Conservation (phyloP, 768 basidiomycete species). For the Phanerochaete carnosa region DNA sequence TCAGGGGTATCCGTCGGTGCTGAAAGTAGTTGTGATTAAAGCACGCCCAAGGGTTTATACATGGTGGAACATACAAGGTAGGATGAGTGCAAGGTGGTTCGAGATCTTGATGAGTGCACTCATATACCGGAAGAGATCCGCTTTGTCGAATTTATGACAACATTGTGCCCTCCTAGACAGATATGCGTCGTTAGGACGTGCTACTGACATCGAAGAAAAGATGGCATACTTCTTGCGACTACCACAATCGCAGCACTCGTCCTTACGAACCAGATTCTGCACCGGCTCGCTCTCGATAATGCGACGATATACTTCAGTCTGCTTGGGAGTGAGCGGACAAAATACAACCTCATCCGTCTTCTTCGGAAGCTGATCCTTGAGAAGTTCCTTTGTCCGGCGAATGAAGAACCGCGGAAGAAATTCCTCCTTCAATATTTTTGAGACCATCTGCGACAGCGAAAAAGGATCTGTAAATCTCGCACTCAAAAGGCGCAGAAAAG, state of each 20-base stretch:
- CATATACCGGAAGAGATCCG: constrained; percentile 72
- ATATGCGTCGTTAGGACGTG: constrained; percentile 18
- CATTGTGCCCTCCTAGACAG: constrained; percentile 55
- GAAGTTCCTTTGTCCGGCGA: constrained; percentile 78
- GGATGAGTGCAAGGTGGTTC: constrained; percentile 84
- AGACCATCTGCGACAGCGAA: constrained; percentile 52
- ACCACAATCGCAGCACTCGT: constrained; percentile 72
- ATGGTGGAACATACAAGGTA: constrained; percentile 55
- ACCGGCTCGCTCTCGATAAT: constrained; percentile 64
- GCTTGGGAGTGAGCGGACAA: constrained; percentile 76
- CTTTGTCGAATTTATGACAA: constrained; percentile 41
- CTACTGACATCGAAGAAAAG: not conserved
- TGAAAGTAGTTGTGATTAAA: not conserved
- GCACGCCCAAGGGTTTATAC: too few species aligned
- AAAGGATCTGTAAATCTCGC: constrained; percentile 43
- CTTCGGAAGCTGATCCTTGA: constrained; percentile 76
- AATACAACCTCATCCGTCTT: constrained; percentile 93
- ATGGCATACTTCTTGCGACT: constrained; percentile 48
- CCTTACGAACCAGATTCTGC: constrained; percentile 67
- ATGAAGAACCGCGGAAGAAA: constrained; percentile 83
- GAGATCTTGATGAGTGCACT: constrained; percentile 82
- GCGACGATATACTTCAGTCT: constrained; percentile 70
- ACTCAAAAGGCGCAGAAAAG: not conserved
- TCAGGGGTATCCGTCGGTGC: constrained; percentile 39
- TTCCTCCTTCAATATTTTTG: constrained; percentile 57